Base-by-base conservation (phyloP, 2,329 filamentous ascomycete species). In the Alternaria sp. region DNA sequence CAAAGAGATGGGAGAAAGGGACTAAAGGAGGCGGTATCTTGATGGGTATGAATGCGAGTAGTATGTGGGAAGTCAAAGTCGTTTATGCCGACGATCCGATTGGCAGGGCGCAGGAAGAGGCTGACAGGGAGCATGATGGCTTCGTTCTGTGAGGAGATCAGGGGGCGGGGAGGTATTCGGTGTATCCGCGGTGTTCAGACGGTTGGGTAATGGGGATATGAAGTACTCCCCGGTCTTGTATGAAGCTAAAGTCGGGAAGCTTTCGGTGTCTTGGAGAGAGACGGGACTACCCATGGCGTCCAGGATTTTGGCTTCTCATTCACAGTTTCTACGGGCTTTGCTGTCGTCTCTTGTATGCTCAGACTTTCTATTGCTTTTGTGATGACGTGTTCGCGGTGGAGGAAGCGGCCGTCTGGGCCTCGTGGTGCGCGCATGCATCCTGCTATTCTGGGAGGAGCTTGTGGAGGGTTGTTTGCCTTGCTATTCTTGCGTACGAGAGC, bases 21-120 rank as follows among this genome's bases (percentile, higher is more conserved):
- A 57, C 56, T 6, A 58, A 28, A 20, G 63, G 61, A 0, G 61
- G 64, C 2, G 69, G 67, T 1, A 21, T 73, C 41, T 12, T 74
- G 56, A 63, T 74, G 53, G 67, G 61, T 12, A 68, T 73, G 66
- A 60, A 44, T 20, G 10, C 33, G 9, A 53, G 18, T 25, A 55
- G 6, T 18, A 60, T 61, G 55, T 74, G 71, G 71, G 69, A 71
- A 60, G 69, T 71, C 7, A 67, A 45, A 28, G 60, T 74, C 5
- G 10, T 49, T 56, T 74, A 73, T 63, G 66, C 70, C 33, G 66
- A 68, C 45, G 58, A 72, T 63, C 58, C 58, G 21, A 18, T 70
- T 26, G 62, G 45, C 23, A 61, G 58, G 55, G 70, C 67, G 4
- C 64, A 50, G 63, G 64, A 68, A 53, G 58, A 58, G 14, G 50